A percentile compares a stretch with the other conserved stretches of the same genome.
These are phyloP conservation scores for Leishmania amazonensis DNA, from an alignment of 208 protist species.

Conservation along the genomic window DNA sequence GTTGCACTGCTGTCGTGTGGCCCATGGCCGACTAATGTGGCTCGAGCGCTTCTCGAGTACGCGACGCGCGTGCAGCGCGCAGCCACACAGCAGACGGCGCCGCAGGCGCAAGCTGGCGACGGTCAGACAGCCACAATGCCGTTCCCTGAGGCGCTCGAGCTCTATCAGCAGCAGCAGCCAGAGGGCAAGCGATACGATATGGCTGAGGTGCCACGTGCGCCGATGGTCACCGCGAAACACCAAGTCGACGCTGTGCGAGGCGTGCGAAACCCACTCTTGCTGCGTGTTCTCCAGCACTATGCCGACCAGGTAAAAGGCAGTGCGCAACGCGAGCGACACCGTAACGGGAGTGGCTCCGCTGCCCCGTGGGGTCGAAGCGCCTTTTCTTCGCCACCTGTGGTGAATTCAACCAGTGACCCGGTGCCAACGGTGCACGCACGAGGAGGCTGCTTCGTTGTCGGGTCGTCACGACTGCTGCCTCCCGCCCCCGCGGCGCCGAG, in stretches of 20 bases:
- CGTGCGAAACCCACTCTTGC: neutral
- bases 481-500: neutral
- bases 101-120: neutral
- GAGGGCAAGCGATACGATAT: neutral
- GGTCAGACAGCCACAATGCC: neutral
- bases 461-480: neutral
- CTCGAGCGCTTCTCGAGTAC: constrained; percentile 18
- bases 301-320: neutral
- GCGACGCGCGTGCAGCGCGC: neutral
- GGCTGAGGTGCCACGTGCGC: neutral
- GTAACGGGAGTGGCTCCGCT: neutral
- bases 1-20: constrained; percentile 21
- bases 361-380: neutral
- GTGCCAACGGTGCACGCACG: neutral
- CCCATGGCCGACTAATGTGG: constrained; percentile 18
- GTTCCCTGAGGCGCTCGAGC: constrained; percentile 8
- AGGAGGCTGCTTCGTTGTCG: neutral
- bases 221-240: neutral
- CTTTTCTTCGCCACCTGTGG: neutral
- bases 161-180: neutral
- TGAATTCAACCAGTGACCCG: neutral
- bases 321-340: neutral
- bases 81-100: neutral
- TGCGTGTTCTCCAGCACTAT: neutral
- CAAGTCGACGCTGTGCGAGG: neutral